Evolutionary conservation across 73 alveolate genomes (phyloP), one percentile per base, ranked within the genome.

Genomic region (Symbiodinium natans): DNA sequence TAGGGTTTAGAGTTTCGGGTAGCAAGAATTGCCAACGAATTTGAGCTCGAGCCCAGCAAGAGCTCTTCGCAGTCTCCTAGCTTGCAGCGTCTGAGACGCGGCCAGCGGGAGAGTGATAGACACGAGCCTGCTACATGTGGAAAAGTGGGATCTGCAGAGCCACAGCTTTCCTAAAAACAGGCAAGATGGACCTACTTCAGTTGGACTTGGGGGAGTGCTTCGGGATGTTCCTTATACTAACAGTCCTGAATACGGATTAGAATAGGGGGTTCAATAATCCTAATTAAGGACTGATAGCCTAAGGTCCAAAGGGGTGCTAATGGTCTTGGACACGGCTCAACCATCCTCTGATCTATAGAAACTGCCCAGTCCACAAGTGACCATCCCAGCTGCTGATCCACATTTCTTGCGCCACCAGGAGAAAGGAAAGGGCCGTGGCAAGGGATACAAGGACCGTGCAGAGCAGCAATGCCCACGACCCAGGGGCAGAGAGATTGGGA

Each of bases 371-470:
- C 9, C 25, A 21, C 71, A 52, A 52, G n/a, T n/a, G n/a, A n/a
- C n/a, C n/a, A n/a, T n/a, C 23, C 23, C 25, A 29, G 71, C n/a
- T 52, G 71, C 27, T 52, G 6, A 23, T 52, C 23, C 71, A 52
- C 23, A 8, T 15, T 52, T 52, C n/a, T n/a, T n/a, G n/a, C n/a
- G n/a, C n/a, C n/a, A n/a, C n/a, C 17, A 88, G 95, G 95, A 88
- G 95, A 88, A 88, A n/a, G 95, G 95, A 29, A 88, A 88, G 80
- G 95, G 95, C 82, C 95, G 95, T 63, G 95, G 95, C 34, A 88
- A 88, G 46, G 95, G 95, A 85, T 88, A 88, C 75, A 88, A 39
- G 71, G 71, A 88, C 80, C 95, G 95, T 9, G 95, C 68, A 59
- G 95, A 88, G 74, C 86, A 63, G 73, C 95, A 88, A 59, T 88